phyloP scores from a whole-genome alignment of 306 rosid genomes.

The Quercus engelmannii region DNA sequence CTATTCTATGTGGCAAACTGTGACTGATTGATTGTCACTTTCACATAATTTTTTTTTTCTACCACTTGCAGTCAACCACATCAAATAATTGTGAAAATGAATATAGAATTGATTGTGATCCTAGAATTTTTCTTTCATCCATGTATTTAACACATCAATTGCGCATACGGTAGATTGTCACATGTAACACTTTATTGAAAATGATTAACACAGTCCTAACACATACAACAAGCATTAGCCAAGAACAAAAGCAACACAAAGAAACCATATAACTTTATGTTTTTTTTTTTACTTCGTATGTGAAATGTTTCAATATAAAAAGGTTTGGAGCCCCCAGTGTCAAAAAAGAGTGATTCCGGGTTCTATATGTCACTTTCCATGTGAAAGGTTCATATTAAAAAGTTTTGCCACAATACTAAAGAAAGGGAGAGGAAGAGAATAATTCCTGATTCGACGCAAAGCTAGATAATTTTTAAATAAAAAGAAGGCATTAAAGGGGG shows the following conservation, averaged over 20 bases:
- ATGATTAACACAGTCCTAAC: no score
- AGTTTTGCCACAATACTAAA: not conserved
- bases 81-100: no score
- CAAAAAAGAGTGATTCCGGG: not conserved
- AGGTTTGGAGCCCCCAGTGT: not conserved
- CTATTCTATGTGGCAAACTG: no score
- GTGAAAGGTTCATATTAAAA: not conserved
- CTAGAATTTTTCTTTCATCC: no score
- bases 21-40: no score
- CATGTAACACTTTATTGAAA: no score
- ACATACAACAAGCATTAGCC: no score
- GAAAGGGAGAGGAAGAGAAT: not conserved
- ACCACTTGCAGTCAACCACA: fast-evolving
- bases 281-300: not conserved
- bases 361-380: not conserved
- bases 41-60: no score
- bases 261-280: not conserved
- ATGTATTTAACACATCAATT: no score
- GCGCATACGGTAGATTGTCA: no score
- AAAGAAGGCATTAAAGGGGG: not conserved
- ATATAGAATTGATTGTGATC: no score
- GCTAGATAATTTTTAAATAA: not conserved
- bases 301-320: not conserved
- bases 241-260: not conserved
- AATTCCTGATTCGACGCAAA: not conserved